Conservation (phyloP, 441 rosid genomes). For the Populus hybrid region DNA sequence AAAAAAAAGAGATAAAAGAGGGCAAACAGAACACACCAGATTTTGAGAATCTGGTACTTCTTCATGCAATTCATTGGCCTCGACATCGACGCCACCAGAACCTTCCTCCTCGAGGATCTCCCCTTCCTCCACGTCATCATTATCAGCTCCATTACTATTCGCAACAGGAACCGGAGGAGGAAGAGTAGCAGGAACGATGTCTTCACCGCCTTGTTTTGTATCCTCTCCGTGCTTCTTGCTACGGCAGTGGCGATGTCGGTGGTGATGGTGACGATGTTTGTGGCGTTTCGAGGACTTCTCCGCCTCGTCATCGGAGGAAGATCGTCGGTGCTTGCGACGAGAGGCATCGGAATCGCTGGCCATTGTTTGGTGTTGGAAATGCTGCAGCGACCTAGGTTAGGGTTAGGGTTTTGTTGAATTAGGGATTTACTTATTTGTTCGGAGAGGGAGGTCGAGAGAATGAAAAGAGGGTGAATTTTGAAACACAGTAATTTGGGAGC, state of each 20-base stretch:
- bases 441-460: neutral
- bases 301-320: slow-evolving; percentile 48
- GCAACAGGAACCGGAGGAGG: slow-evolving; percentile 20
- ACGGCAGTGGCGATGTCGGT: slow-evolving; percentile 60
- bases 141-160: slow-evolving; percentile 26
- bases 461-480: neutral
- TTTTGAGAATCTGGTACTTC: slow-evolving; percentile 29
- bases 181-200: slow-evolving; percentile 19
- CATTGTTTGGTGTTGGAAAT: slow-evolving; percentile 38
- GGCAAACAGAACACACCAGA: slow-evolving; percentile 72
- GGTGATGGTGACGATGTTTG: slow-evolving; percentile 78
- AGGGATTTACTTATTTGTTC: neutral
- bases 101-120: slow-evolving; percentile 86
- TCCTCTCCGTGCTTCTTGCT: slow-evolving; percentile 62
- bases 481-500: neutral
- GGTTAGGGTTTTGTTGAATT: slow-evolving; percentile 25
- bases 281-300: slow-evolving; percentile 74
- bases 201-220: slow-evolving; percentile 29
- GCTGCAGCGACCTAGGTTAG: slow-evolving; percentile 42
- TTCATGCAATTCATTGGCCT: slow-evolving; percentile 31
- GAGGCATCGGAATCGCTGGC: slow-evolving; percentile 64
- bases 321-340: slow-evolving; percentile 71
- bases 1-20: slow-evolving; percentile 8
- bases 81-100: slow-evolving; percentile 27
- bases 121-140: slow-evolving; percentile 95